Conservation (phyloP, 2,329 filamentous ascomycete species). For the Biscogniauxia marginata region DNA sequence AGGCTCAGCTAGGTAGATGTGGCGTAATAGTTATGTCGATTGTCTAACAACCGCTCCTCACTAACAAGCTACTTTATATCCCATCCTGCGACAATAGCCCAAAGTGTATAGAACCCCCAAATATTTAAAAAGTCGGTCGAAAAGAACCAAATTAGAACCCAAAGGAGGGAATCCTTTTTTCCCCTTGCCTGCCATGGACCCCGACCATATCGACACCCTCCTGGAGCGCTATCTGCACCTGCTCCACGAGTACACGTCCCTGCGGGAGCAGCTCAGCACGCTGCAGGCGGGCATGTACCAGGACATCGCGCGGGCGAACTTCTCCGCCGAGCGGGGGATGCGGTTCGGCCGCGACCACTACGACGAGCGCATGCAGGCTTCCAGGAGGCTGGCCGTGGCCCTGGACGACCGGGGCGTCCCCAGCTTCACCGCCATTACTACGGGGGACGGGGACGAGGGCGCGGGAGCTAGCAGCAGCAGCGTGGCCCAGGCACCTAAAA, state of each 20-base stretch:
- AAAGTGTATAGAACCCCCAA: background rate
- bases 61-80: background rate
- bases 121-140: background rate
- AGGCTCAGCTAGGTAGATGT: background rate
- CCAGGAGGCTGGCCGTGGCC: slow-evolving; percentile 40
- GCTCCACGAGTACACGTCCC: slow-evolving; percentile 64
- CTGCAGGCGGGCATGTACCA: slow-evolving; percentile 57
- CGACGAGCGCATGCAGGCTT: slow-evolving; percentile 70
- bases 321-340: slow-evolving; percentile 60
- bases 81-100: background rate
- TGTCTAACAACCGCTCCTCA: background rate
- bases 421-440: slow-evolving; percentile 21
- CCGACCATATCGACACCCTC: slow-evolving; percentile 56
- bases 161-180: no score
- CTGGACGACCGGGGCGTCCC: slow-evolving; percentile 11
- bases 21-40: background rate
- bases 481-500: no score
- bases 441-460: background rate
- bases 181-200: slow-evolving; percentile 23
- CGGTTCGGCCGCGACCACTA: slow-evolving; percentile 70
- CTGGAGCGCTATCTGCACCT: slow-evolving; percentile 64
- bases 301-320: slow-evolving; percentile 72
- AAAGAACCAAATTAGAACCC: background rate
- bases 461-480: no score
- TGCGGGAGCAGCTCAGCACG: slow-evolving; percentile 52